These are phyloP conservation scores for Wilcoxina mikolae DNA, from an alignment of 495 filamentous ascomycete genomes.

Conservation along the genomic window DNA sequence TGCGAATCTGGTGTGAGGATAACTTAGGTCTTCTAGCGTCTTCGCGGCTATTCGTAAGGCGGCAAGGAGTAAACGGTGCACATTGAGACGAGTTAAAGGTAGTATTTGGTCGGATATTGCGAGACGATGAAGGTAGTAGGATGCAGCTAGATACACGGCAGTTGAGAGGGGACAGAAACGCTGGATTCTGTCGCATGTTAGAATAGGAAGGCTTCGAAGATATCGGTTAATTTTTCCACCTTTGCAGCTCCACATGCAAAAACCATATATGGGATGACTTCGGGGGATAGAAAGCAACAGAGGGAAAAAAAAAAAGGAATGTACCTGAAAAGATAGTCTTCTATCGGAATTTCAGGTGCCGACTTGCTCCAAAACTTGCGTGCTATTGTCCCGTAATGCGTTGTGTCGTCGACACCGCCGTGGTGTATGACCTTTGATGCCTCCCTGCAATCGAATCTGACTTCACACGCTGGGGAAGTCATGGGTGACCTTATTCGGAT, in stretches of 20 bases:
- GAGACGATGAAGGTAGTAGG: constrained; percentile 73
- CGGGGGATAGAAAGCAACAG: not conserved
- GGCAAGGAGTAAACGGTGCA: constrained; percentile 74
- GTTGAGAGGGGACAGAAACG: constrained; percentile 91
- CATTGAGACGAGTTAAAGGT: constrained; percentile 62
- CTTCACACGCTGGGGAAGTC: constrained; percentile 12
- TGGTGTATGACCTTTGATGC: not conserved
- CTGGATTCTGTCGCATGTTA: constrained; percentile 42
- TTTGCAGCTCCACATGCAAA: no score
- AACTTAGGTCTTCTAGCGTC: constrained; percentile 76
- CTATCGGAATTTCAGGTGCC: constrained; percentile 62
- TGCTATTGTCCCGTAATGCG: constrained; percentile 66
- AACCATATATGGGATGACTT: no score
- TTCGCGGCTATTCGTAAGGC: constrained; percentile 81
- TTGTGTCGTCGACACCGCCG: constrained; percentile 21
- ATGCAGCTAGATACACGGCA: constrained; percentile 83
- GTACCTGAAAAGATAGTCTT: constrained; percentile 64
- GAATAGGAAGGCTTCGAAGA: no score
- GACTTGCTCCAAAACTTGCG: constrained; percentile 85
- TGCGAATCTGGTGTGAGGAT: constrained; percentile 67
- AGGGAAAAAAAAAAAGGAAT: not conserved
- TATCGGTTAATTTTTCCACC: no score
- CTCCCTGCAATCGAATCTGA: constrained; percentile 19
- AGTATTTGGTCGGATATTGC: constrained; percentile 58
- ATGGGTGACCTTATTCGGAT: constrained; percentile 27